These are phyloP conservation scores for Neurospora sp. DNA, from an alignment of 495 filamentous ascomycete species.

Conservation along the genomic window DNA sequence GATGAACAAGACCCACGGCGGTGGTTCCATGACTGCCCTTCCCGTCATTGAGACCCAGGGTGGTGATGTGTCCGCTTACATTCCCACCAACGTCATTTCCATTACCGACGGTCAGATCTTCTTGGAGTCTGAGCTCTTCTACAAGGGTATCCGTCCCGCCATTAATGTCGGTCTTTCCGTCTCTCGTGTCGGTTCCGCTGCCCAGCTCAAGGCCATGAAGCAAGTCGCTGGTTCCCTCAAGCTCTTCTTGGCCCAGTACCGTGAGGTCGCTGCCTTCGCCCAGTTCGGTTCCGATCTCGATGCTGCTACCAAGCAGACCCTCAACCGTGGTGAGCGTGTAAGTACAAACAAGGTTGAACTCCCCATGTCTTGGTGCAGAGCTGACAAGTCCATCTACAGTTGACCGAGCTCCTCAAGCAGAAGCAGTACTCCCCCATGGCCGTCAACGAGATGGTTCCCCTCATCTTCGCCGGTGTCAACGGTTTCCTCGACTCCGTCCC, in stretches of 20 bases:
- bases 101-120: constrained; percentile 99
- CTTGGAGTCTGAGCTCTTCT: constrained; percentile 98
- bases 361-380: neutral
- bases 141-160: constrained; percentile 99
- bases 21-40: constrained; percentile 93
- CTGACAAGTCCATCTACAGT: constrained; percentile 35
- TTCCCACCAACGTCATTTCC: constrained; percentile 99
- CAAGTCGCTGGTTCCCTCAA: constrained; percentile 99
- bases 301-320: constrained; percentile 97
- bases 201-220: constrained; percentile 99
- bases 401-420: constrained; percentile 97
- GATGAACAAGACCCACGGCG: constrained; percentile 94
- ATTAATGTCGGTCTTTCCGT: constrained; percentile 99
- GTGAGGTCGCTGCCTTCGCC: constrained; percentile 98
- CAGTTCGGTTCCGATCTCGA: constrained; percentile 99
- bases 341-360: constrained; percentile 20
- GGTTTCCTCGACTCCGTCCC: constrained; percentile 82
- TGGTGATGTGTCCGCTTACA: constrained; percentile 99
- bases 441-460: constrained; percentile 98
- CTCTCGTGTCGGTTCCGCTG: constrained; percentile 98
- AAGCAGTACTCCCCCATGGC: constrained; percentile 99
- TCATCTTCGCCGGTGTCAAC: constrained; percentile 99
- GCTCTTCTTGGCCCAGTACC: constrained; percentile 99
- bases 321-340: constrained; percentile 97
- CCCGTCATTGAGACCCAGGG: constrained; percentile 99